These are phyloP conservation scores for Xylaria palmicola DNA, from an alignment of 495 filamentous ascomycete species.

Conservation along the genomic window DNA sequence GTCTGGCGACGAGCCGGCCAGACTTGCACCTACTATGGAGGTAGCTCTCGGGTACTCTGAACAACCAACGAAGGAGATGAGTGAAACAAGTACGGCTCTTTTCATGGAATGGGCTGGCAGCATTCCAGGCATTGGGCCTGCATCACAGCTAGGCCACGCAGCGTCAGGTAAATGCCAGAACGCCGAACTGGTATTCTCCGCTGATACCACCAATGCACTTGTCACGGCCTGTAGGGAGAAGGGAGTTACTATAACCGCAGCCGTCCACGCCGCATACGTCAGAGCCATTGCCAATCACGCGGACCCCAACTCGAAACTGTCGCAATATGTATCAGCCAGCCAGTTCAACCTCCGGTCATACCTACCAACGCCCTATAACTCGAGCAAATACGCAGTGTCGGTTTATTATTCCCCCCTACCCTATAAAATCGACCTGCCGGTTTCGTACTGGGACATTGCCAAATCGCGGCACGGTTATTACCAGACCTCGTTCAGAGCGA, in stretches of 20 bases:
- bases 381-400: conserved; percentile 15
- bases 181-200: conserved; percentile 16
- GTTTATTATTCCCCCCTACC: conserved; percentile 20
- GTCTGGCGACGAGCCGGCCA: conserved; percentile 20
- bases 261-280: conserved; percentile 22
- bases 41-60: conserved; percentile 14
- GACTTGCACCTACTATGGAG: conserved; percentile 18
- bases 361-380: conserved; percentile 18
- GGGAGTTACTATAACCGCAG: conserved; percentile 10
- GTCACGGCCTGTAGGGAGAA: conserved; percentile 13
- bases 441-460: conserved; percentile 15
- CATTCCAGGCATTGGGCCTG: conserved; percentile 20
- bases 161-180: conserved; percentile 15
- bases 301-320: conserved; percentile 18
- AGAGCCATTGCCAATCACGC: conserved; percentile 14
- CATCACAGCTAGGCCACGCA: conserved; percentile 12
- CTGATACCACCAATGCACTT: conserved; percentile 13
- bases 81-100: conserved; percentile 11
- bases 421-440: conserved; percentile 16
- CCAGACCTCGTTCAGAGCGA: conserved; percentile 12
- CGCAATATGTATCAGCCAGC: conserved; percentile 20
- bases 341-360: conserved; percentile 24
- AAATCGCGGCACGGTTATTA: conserved; percentile 21
- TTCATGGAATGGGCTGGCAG: conserved; percentile 19
- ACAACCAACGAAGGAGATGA: conserved; percentile 15